A percentile compares a stretch with the other conserved stretches of the same genome.
Conservation (phyloP, 768 basidiomycete species). For the Mycena crocata region DNA sequence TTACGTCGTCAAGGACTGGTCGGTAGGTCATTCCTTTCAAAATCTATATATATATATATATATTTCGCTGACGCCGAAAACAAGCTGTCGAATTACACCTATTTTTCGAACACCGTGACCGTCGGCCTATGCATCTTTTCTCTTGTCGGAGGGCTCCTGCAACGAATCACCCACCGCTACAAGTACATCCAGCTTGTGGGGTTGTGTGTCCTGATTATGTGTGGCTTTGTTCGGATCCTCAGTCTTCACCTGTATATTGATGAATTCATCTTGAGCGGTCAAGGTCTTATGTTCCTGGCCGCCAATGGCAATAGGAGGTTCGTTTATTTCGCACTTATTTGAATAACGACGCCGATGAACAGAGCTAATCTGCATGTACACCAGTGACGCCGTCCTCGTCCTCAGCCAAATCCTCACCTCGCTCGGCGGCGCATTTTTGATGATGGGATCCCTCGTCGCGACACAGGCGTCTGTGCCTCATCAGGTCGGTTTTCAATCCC, state of each 20-base stretch:
- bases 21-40: constrained; percentile 28
- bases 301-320: constrained; percentile 31
- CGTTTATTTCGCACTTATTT: background rate
- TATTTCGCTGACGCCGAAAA: background rate
- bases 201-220: constrained; percentile 41
- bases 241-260: background rate
- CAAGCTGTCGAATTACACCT: constrained; percentile 31
- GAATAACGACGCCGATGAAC: too few relatives aligned
- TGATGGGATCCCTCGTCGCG: constrained; percentile 55
- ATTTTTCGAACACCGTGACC: constrained; percentile 48
- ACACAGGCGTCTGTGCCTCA: constrained; percentile 64
- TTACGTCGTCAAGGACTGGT: constrained; percentile 47
- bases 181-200: constrained; percentile 58
- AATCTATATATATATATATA: too few relatives aligned
- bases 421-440: constrained; percentile 63
- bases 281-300: constrained; percentile 43
- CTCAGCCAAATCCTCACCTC: constrained; percentile 62
- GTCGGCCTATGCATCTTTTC: constrained; percentile 60
- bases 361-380: background rate
- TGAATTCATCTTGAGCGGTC: constrained; percentile 27
- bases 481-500: constrained; percentile 26
- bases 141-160: constrained; percentile 58
- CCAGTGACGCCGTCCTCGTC: constrained; percentile 51
- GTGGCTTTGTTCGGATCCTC: background rate
- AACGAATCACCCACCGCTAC: constrained; percentile 56